Evolutionary conservation across 2,329 filamentous ascomycete species (phyloP).

Genomic region (Lachnellula occidentalis): DNA sequence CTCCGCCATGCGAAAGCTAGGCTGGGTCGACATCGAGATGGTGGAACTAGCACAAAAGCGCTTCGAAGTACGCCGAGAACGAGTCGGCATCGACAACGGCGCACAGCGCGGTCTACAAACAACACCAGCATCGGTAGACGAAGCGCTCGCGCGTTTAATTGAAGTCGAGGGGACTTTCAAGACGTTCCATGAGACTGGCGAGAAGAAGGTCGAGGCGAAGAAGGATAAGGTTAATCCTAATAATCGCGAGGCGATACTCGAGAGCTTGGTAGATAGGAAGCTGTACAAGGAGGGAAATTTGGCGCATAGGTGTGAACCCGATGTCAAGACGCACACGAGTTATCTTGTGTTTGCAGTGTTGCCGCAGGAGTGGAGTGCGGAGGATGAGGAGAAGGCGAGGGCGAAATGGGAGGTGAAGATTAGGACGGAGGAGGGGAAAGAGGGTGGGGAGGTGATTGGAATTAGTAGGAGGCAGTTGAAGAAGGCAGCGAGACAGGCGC

Average conservation of each 20-base stretch:
- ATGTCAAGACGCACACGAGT: slow-evolving; percentile 94
- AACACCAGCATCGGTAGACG: slow-evolving; percentile 68
- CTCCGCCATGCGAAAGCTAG: slow-evolving; percentile 69
- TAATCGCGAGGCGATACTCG: slow-evolving; percentile 29
- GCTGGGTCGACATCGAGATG: slow-evolving; percentile 92
- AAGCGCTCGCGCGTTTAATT: slow-evolving; percentile 68
- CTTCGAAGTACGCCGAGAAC: slow-evolving; percentile 76
- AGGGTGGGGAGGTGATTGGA: slow-evolving; percentile 6
- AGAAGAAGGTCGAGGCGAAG: slow-evolving; percentile 25
- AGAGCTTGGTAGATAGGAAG: slow-evolving; percentile 39
- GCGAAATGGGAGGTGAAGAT: slow-evolving; percentile 45
- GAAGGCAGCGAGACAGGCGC: slow-evolving; percentile 20
- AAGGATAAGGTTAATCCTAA: slow-evolving; percentile 32
- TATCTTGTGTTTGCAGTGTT: slow-evolving; percentile 91
- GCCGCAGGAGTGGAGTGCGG: slow-evolving; percentile 78
- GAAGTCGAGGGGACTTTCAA: slow-evolving; percentile 66
- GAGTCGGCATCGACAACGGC: slow-evolving; percentile 60
- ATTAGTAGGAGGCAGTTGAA: slow-evolving; percentile 26
- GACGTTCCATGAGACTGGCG: slow-evolving; percentile 49
- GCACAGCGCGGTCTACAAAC: slow-evolving; percentile 50
- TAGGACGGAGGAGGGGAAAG: slow-evolving; percentile 16
- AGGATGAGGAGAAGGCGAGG: slow-evolving; percentile 67
- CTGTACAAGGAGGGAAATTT: slow-evolving; percentile 71
- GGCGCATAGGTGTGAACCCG: slow-evolving; percentile 74
- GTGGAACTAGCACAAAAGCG: slow-evolving; percentile 78